These are phyloP conservation scores for Corylus americana DNA, from an alignment of 306 rosid genomes.

Conservation along the genomic window DNA sequence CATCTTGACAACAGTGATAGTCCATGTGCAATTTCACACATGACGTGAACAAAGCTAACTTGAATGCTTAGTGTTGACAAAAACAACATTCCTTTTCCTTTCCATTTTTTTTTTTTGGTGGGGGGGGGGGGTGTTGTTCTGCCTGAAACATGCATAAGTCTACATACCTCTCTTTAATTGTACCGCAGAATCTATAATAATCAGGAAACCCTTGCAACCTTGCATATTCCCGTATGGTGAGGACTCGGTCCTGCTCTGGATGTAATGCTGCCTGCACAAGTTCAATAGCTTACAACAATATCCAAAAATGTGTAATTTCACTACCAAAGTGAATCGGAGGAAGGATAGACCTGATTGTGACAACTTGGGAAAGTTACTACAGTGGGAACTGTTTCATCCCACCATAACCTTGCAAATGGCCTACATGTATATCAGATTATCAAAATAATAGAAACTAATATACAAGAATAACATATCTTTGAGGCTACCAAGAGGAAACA, in stretches of 20 bases:
- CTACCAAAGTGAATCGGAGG: conserved; percentile 23
- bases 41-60: background rate
- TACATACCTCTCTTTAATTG: conserved; percentile 69
- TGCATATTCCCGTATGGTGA: conserved; percentile 80
- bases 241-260: conserved; percentile 80
- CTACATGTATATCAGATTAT: conserved; percentile 33
- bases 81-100: background rate
- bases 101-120: background rate
- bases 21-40: background rate
- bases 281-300: conserved; percentile 7
- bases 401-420: conserved; percentile 90
- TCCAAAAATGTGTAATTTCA: conserved; percentile 19
- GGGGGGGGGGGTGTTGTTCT: background rate
- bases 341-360: conserved; percentile 61
- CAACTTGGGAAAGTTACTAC: conserved; percentile 74
- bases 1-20: background rate
- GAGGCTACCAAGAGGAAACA: conserved; percentile 4
- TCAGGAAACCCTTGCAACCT: conserved; percentile 97
- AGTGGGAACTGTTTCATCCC: conserved; percentile 95
- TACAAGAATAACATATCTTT: background rate
- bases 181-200: conserved; percentile 64
- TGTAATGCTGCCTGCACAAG: conserved; percentile 62
- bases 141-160: background rate
- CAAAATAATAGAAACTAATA: background rate
- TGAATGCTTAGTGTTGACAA: background rate